Base-by-base conservation (phyloP, 2,329 filamentous ascomycete genomes). In the Exophiala oligosperma region DNA sequence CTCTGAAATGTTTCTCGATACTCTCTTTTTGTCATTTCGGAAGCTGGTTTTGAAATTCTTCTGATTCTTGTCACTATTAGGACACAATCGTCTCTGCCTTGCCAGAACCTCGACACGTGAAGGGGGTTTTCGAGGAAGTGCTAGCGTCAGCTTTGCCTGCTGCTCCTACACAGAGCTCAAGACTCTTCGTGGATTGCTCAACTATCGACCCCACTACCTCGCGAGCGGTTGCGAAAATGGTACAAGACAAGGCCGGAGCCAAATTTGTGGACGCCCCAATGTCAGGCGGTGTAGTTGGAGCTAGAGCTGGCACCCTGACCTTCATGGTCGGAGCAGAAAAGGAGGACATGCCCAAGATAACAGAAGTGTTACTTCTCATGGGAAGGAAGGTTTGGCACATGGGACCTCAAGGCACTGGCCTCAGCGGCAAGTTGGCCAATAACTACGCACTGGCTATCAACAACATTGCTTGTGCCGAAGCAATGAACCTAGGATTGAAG, bases 371-470 rank as follows among this genome's bases (percentile, higher is more conserved):
- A 4, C 79, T 87, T 23, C 80, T 85, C 60, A 97, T 99, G 92
- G 94, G 94, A 54, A 87, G 87, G 70, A 88, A 88, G 59, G 88
- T 96, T 3, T 81, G 96, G 61, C 92, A 96, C 72, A 89, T 96
- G 68, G 94, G 94, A 3, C 80, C 80, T 0, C 92, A 95, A 65
- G 92, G 92, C 9, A 84, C 90, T 2, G 94, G 94, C 0, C 82
- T 99, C 1, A 90, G 91, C 9, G 94, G 90, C 40, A 99, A 99
- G 77, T 81, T 99, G 32, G 92, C 93, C 53, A 99, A 99, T 77
- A 99, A 99, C 75, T 99, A 99, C 73, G 84, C 97, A 28, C 81
- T 99, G 2, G 93, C 92, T 3, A 86, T 97, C 66, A 95, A 92
- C 79, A 99, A 99, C 75, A 92, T 88, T 58, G 85, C 84, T 2